These are phyloP conservation scores for Persicaria tinctoria DNA, from an alignment of 148 eudicot species.

Conservation along the genomic window DNA sequence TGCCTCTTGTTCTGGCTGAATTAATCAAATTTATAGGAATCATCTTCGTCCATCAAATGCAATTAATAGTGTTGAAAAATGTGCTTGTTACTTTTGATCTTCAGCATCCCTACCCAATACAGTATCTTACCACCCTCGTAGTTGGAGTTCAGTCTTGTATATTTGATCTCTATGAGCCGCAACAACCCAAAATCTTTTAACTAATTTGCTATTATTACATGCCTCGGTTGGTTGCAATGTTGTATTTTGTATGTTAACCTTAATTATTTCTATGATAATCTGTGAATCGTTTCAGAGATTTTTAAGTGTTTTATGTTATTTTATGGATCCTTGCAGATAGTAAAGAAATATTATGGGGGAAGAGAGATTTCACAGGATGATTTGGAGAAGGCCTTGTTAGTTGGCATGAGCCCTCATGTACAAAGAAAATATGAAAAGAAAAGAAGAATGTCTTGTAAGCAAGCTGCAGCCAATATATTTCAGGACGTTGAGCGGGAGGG, in stretches of 20 bases:
- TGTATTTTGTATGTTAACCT: not conserved
- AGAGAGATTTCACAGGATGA: slow-evolving; percentile 68
- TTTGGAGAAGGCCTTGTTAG: slow-evolving; percentile 68
- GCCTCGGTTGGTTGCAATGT: slow-evolving; percentile 1
- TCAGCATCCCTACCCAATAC: not conserved
- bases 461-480: slow-evolving; percentile 18
- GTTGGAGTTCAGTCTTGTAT: not conserved
- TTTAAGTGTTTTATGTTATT: not conserved
- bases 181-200: not conserved
- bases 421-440: slow-evolving; percentile 67
- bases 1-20: too few relatives aligned
- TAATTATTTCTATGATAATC: not conserved
- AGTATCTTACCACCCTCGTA: not conserved
- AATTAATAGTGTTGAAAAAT: too few relatives aligned
- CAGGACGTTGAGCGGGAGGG: slow-evolving; percentile 18
- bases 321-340: slow-evolving; percentile 38
- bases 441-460: slow-evolving; percentile 37
- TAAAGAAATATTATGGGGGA: slow-evolving; percentile 79
- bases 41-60: too few relatives aligned
- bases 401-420: slow-evolving; percentile 89
- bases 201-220: not conserved
- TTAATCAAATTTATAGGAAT: too few relatives aligned
- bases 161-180: not conserved
- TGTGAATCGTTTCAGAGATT: not conserved
- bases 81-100: too few relatives aligned